A percentile compares a stretch with the other conserved stretches of the same genome.
Evolutionary conservation across 2,329 filamentous ascomycete genomes (phyloP).

Genomic region (Ophiostoma novo-ulmi): DNA sequence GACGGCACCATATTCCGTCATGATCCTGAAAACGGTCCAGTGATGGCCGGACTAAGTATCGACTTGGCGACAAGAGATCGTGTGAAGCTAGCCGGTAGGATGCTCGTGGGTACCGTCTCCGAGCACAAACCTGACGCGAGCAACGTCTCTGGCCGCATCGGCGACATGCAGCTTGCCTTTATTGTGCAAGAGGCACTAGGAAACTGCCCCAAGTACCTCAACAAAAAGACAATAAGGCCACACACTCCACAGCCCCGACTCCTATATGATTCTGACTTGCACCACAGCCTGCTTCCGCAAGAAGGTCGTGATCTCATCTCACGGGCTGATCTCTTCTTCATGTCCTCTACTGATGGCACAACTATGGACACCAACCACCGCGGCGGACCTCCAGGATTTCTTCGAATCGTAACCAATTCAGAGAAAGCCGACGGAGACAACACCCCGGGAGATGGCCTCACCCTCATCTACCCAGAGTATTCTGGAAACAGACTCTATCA

Average conservation of each 20-base stretch:
- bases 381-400: conserved; percentile 68
- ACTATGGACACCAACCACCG: conserved; percentile 83
- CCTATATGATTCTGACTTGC: conserved; percentile 33
- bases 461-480: conserved; percentile 74
- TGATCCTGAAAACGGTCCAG: conserved; percentile 37
- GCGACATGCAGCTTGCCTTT: conserved; percentile 53
- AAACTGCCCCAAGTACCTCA: conserved; percentile 85
- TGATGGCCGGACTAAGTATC: conserved; percentile 52
- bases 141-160: conserved; percentile 31
- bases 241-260: conserved; percentile 48
- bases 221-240: conserved; percentile 60
- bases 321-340: conserved; percentile 70
- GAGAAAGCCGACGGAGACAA: conserved; percentile 26
- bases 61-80: conserved; percentile 64
- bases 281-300: conserved; percentile 41
- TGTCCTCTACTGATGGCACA: conserved; percentile 60
- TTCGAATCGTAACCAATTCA: conserved; percentile 58
- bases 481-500: conserved; percentile 82
- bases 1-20: conserved; percentile 39
- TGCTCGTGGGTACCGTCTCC: conserved; percentile 58
- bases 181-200: conserved; percentile 68
- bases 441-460: conserved; percentile 28
- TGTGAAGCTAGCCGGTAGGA: conserved; percentile 66
- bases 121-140: conserved; percentile 26
- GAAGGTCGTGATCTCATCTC: conserved; percentile 56